Evolutionary conservation across 345 rosid genomes (phyloP).

Genomic region (Crucihimalaya himalaica): DNA sequence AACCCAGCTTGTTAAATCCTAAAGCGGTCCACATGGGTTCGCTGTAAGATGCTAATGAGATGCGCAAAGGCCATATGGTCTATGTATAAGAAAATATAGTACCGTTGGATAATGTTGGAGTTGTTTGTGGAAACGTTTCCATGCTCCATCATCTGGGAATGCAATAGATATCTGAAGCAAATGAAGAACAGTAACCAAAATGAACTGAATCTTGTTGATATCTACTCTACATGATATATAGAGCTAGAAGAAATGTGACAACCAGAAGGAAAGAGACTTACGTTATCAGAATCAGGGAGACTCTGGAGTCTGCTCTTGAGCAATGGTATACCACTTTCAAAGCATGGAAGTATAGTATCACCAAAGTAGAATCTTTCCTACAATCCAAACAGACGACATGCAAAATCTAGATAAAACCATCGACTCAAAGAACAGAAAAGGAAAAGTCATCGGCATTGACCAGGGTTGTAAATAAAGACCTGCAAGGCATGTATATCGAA

Average conservation of each 20-base stretch:
- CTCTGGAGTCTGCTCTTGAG: conserved; percentile 76
- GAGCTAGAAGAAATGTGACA: conserved; percentile 13
- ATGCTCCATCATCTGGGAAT: conserved; percentile 99
- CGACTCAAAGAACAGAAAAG: neutral
- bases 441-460: neutral
- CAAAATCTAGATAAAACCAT: conserved; percentile 11
- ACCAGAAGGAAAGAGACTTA: conserved; percentile 35
- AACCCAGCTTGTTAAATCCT: neutral
- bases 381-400: conserved; percentile 15
- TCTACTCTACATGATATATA: neutral
- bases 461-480: conserved; percentile 44
- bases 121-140: conserved; percentile 96
- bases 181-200: neutral
- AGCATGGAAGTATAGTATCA: conserved; percentile 87
- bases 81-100: neutral
- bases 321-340: conserved; percentile 96
- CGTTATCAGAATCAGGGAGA: conserved; percentile 94
- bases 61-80: neutral
- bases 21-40: neutral
- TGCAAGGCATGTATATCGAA: conserved; percentile 97
- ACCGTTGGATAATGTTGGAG: conserved; percentile 97
- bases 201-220: neutral
- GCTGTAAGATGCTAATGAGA: neutral
- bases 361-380: conserved; percentile 99
- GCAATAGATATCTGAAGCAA: conserved; percentile 88